These are phyloP conservation scores for Penicillium frequentans DNA, from an alignment of 2,329 filamentous ascomycete genomes.

Conservation along the genomic window DNA sequence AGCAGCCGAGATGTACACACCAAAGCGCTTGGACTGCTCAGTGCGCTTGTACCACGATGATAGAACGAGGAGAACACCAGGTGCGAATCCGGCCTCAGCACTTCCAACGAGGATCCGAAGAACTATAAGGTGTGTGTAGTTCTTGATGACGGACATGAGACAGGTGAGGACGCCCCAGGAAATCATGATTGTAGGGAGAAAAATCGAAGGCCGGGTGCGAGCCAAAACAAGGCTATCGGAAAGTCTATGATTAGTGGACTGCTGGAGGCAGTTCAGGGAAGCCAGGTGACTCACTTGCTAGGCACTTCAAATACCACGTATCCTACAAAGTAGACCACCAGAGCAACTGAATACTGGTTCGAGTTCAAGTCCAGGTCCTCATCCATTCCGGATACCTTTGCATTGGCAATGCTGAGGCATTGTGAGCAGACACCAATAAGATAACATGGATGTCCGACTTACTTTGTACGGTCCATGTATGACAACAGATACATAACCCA, in stretches of 20 bases:
- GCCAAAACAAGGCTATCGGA: slow-evolving; percentile 45
- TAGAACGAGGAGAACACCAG: slow-evolving; percentile 39
- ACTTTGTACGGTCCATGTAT: slow-evolving; percentile 42
- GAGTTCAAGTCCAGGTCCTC: slow-evolving; percentile 26
- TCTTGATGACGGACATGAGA: slow-evolving; percentile 52
- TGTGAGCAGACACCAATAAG: background rate
- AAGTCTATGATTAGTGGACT: background rate
- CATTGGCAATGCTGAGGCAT: slow-evolving; percentile 23
- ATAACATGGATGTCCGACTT: background rate
- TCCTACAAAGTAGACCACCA: slow-evolving; percentile 57
- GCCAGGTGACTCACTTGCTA: slow-evolving; percentile 44
- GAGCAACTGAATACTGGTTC: slow-evolving; percentile 50
- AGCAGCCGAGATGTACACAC: slow-evolving; percentile 59
- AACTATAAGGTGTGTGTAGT: slow-evolving; percentile 50
- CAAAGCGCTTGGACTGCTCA: slow-evolving; percentile 59
- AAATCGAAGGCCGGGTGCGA: slow-evolving; percentile 51
- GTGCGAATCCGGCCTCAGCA: slow-evolving; percentile 27
- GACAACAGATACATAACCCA: slow-evolving; percentile 53
- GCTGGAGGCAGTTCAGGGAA: background rate
- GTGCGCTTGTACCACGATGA: slow-evolving; percentile 61
- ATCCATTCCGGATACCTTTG: slow-evolving; percentile 27
- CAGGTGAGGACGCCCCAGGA: slow-evolving; percentile 54
- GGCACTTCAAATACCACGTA: slow-evolving; percentile 57
- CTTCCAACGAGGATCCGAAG: slow-evolving; percentile 33
- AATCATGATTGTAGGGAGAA: slow-evolving; percentile 54